These are phyloP conservation scores for Rossbeevera mucosa DNA, from an alignment of 768 basidiomycete genomes.

Conservation along the genomic window DNA sequence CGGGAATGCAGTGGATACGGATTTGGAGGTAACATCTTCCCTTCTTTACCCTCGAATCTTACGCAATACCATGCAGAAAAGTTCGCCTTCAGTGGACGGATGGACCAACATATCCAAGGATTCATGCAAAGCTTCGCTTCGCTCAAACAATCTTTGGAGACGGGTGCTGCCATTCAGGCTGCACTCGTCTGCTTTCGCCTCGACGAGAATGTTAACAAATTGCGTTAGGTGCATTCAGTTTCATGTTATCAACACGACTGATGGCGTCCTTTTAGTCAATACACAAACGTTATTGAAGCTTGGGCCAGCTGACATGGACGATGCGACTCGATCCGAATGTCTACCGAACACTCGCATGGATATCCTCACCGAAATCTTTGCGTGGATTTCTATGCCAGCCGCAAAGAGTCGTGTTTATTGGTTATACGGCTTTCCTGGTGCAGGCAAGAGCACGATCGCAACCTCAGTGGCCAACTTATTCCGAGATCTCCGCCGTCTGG, in stretches of 20 bases:
- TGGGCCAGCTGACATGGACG: constrained; percentile 29
- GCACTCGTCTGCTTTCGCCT: constrained; percentile 28
- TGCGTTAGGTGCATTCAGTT: constrained; percentile 17
- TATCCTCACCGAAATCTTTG: constrained; percentile 22
- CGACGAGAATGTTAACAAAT: constrained; percentile 22
- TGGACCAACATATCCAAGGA: constrained; percentile 15
- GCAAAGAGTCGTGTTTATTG: constrained; percentile 26
- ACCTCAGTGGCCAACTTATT: constrained; percentile 34
- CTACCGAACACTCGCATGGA: constrained; percentile 32
- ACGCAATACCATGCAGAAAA: constrained; percentile 10
- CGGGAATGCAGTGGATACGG: constrained; percentile 34
- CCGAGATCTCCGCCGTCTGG: constrained; percentile 30
- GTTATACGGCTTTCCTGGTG: constrained; percentile 33
- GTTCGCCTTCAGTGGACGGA: constrained; percentile 16
- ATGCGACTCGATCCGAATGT: constrained; percentile 22
- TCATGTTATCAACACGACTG: not conserved
- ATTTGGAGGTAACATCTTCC: constrained; percentile 26
- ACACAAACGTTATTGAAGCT: constrained; percentile 23
- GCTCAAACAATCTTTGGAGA: constrained; percentile 26
- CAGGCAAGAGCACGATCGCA: constrained; percentile 35
- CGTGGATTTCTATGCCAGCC: constrained; percentile 24
- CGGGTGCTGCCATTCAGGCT: constrained; percentile 22
- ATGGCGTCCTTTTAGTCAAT: constrained; percentile 9
- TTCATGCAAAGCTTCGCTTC: constrained; percentile 22
- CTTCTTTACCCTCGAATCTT: constrained; percentile 3